Conservation (phyloP, 2,329 filamentous ascomycete genomes). For the Sporothrix luriei region DNA sequence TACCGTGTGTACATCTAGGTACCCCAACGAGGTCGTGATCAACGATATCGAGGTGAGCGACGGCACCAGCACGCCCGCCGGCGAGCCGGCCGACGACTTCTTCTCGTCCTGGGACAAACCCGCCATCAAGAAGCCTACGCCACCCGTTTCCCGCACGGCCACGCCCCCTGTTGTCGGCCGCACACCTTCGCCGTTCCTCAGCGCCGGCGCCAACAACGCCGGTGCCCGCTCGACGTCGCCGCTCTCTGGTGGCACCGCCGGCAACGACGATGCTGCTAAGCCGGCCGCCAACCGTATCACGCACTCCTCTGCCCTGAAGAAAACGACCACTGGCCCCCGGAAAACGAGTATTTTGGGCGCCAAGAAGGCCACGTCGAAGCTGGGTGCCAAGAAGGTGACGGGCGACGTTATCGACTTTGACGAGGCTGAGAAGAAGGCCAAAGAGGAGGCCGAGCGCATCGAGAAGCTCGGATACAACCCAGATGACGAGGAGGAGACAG, state of each 20-base stretch:
- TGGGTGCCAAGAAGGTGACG: constrained; percentile 89
- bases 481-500: constrained; percentile 70
- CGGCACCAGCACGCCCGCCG: constrained; percentile 74
- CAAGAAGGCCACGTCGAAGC: constrained; percentile 73
- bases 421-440: constrained; percentile 93
- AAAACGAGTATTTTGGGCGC: constrained; percentile 84
- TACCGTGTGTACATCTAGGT: constrained; percentile 57
- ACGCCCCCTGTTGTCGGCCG: constrained; percentile 81
- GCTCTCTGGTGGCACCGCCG: constrained; percentile 62
- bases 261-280: constrained; percentile 53
- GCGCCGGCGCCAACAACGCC: constrained; percentile 69
- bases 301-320: constrained; percentile 79
- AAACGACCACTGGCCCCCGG: constrained; percentile 69
- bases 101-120: constrained; percentile 99
- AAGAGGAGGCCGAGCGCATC: constrained; percentile 94
- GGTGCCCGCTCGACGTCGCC: constrained; percentile 80
- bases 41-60: constrained; percentile 65
- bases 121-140: constrained; percentile 92
- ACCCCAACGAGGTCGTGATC: constrained; percentile 82
- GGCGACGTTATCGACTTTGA: constrained; percentile 89
- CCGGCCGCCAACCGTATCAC: constrained; percentile 72
- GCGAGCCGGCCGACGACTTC: constrained; percentile 87
- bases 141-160: constrained; percentile 84
- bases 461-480: constrained; percentile 95
- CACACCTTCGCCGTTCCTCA: constrained; percentile 88